Evolutionary conservation across 2,329 filamentous ascomycete species (phyloP).

Genomic region (Penicillium sp.): DNA sequence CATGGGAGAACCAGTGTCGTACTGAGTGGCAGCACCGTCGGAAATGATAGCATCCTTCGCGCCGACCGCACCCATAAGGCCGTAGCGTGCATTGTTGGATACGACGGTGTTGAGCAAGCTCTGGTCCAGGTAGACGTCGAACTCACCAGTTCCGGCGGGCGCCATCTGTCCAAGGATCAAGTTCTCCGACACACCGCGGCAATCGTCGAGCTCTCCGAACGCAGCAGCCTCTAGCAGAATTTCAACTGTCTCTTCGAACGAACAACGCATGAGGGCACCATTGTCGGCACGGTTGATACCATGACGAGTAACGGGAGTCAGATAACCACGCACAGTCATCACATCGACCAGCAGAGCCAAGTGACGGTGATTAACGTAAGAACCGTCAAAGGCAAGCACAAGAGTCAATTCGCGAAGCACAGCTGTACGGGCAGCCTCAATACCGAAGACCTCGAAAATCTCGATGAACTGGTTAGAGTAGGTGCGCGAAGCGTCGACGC

Average conservation of each 20-base stretch:
- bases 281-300: conserved; percentile 98
- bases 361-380: conserved; percentile 98
- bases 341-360: conserved; percentile 93
- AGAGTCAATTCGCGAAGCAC: conserved; percentile 85
- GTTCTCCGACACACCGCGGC: conserved; percentile 97
- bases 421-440: conserved; percentile 86
- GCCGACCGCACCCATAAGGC: conserved; percentile 75
- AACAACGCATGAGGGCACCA: conserved; percentile 97
- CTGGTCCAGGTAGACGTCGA: conserved; percentile 89
- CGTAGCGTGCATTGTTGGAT: conserved; percentile 84
- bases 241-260: conserved; percentile 98
- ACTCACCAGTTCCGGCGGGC: conserved; percentile 94
- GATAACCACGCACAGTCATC: conserved; percentile 91
- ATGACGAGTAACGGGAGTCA: conserved; percentile 96
- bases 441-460: conserved; percentile 90
- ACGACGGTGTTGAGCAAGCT: conserved; percentile 95
- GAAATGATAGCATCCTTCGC: conserved; percentile 69
- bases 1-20: conserved; percentile 70
- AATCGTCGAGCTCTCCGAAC: conserved; percentile 93
- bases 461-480: conserved; percentile 97
- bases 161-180: conserved; percentile 97
- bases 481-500: conserved; percentile 81
- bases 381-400: conserved; percentile 96
- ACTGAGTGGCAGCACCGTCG: conserved; percentile 88
- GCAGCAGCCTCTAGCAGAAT: conserved; percentile 95